phyloP scores from a whole-genome alignment of 2,329 filamentous ascomycete genomes.

The Hymenoscyphus fraxineus region DNA sequence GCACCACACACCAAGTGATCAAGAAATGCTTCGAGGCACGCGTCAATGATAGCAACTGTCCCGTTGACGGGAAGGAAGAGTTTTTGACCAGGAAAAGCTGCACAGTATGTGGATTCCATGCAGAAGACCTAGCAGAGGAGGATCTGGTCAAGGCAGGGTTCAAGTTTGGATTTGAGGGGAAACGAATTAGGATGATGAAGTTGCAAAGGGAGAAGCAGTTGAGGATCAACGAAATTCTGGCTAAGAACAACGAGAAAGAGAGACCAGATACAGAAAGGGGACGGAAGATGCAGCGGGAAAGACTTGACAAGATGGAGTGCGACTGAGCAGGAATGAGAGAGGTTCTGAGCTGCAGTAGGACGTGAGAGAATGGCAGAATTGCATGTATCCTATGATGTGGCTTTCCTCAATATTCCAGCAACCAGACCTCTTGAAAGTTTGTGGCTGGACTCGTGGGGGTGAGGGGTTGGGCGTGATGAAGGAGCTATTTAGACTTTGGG shows the following conservation, averaged over 20 bases:
- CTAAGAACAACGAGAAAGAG: neutral
- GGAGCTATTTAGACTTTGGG: neutral
- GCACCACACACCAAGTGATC: neutral
- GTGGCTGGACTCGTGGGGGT: neutral
- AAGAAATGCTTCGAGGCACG: neutral
- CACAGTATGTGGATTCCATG: neutral
- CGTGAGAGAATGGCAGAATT: neutral
- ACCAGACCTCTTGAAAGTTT: neutral
- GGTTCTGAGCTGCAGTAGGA: too few relatives aligned
- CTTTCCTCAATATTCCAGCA: neutral
- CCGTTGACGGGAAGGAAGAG: neutral
- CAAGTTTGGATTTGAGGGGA: neutral
- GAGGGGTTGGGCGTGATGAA: neutral
- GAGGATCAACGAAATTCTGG: neutral
- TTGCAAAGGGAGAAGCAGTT: neutral
- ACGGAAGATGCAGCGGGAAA: neutral
- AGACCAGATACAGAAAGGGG: neutral
- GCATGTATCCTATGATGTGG: neutral
- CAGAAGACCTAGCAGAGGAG: neutral
- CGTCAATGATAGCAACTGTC: neutral
- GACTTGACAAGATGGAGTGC: neutral
- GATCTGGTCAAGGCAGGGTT: neutral
- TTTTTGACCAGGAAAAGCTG: neutral
- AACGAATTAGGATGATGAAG: neutral
- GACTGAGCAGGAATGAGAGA: neutral